Conservation (phyloP, 352 stramenopile species). For the Pseudoperonospora humuli region DNA sequence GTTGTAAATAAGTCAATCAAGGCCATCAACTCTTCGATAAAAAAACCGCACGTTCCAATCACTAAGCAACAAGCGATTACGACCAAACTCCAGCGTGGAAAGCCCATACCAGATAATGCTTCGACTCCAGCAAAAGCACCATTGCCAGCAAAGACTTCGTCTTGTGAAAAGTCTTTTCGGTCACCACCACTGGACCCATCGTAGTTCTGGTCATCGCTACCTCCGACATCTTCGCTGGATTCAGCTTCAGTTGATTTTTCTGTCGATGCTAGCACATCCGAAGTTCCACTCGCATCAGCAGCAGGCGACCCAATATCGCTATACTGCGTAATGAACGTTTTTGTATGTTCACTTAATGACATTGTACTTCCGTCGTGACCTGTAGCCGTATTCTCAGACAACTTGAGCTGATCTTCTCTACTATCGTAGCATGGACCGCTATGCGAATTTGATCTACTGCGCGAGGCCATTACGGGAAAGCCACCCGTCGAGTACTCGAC, state of each 20-base stretch:
- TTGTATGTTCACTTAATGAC: constrained; percentile 6
- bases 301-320: constrained; percentile 7
- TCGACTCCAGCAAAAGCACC: background rate
- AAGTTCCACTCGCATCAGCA: constrained; percentile 11
- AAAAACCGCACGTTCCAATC: constrained; percentile 43
- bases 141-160: background rate
- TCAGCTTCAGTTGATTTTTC: constrained; percentile 3
- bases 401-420: constrained; percentile 1
- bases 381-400: background rate
- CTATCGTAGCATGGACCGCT: constrained; percentile 10
- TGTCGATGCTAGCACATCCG: constrained; percentile 18
- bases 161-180: background rate
- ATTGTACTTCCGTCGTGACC: background rate
- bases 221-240: constrained; percentile 1
- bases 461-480: constrained; percentile 18
- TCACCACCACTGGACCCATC: constrained; percentile 4
- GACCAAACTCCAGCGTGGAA: constrained; percentile 39
- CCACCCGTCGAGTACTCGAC: constrained; percentile 18
- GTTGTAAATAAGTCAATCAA: constrained; percentile 26
- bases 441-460: constrained; percentile 3
- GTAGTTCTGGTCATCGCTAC: constrained; percentile 4
- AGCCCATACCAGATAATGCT: constrained; percentile 1
- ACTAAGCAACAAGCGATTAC: constrained; percentile 33
- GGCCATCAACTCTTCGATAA: constrained; percentile 43
- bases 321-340: constrained; percentile 3